Percentiles rank a stretch among this genome's conserved stretches.
Evolutionary conservation across 345 rosid genomes (phyloP).

Genomic region (Microcos paniculata): DNA sequence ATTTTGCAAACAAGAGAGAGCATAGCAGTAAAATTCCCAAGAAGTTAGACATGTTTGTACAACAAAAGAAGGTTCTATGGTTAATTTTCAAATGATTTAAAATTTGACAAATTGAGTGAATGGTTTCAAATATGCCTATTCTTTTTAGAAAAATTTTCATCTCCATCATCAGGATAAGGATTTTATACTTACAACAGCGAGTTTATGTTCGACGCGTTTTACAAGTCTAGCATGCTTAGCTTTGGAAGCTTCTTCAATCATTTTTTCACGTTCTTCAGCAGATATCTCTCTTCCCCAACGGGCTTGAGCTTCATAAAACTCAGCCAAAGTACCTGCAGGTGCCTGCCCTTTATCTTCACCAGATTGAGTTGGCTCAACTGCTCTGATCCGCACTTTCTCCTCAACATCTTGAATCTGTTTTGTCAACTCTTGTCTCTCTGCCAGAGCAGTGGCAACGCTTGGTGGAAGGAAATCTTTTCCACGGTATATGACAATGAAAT

Average conservation of each 20-base stretch:
- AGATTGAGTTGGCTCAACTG: slow-evolving; percentile 46
- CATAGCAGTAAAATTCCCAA: neutral
- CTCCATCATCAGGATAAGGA: neutral
- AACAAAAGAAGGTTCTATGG: neutral
- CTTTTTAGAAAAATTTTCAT: neutral
- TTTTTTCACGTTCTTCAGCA: slow-evolving; percentile 75
- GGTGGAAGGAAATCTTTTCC: slow-evolving; percentile 97
- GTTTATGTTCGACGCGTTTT: slow-evolving; percentile 75
- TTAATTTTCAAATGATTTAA: neutral
- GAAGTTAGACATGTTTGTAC: neutral
- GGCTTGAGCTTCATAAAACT: slow-evolving; percentile 96
- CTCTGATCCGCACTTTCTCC: slow-evolving; percentile 62
- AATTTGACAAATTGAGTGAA: neutral
- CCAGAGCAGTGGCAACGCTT: slow-evolving; percentile 78
- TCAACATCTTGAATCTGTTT: slow-evolving; percentile 81
- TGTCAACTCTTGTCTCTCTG: slow-evolving; percentile 77
- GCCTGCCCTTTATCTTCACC: slow-evolving; percentile 51
- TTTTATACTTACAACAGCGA: slow-evolving; percentile 61
- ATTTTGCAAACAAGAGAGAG: neutral
- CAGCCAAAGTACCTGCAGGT: slow-evolving; percentile 91
- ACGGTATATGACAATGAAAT: slow-evolving; percentile 86
- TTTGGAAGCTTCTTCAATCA: slow-evolving; percentile 86
- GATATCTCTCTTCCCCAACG: slow-evolving; percentile 88
- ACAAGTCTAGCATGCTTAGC: slow-evolving; percentile 61
- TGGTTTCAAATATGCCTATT: neutral